Evolutionary conservation across 1,139 yeast species (phyloP).

Genomic region (Geotrichum siamense): DNA sequence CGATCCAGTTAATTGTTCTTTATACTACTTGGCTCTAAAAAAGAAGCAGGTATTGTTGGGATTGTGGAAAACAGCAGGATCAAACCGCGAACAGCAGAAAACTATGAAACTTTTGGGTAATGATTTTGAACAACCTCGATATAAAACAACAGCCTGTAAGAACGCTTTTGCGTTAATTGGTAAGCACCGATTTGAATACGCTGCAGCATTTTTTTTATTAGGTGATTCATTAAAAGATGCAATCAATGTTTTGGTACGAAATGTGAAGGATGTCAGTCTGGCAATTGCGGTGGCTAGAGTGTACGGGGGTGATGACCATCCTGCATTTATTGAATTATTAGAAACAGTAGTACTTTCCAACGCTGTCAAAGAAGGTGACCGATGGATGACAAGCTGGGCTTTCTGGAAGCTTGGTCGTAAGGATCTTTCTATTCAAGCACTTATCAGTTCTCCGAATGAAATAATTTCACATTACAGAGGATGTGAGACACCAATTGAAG

Average conservation of each 20-base stretch:
- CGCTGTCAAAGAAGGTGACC: slow-evolving; percentile 57
- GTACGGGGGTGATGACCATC: slow-evolving; percentile 51
- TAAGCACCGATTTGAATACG: slow-evolving; percentile 77
- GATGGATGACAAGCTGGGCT: slow-evolving; percentile 81
- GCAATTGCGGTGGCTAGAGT: slow-evolving; percentile 79
- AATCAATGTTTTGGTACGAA: slow-evolving; percentile 60
- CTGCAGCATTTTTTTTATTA: slow-evolving; percentile 84
- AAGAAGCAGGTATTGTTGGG: slow-evolving; percentile 73
- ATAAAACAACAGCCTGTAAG: slow-evolving; percentile 84
- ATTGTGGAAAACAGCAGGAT: slow-evolving; percentile 71
- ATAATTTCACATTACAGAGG: slow-evolving; percentile 12
- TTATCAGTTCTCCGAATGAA: slow-evolving; percentile 18
- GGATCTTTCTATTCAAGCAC: slow-evolving; percentile 23
- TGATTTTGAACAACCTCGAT: slow-evolving; percentile 65
- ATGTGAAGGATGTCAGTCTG: slow-evolving; percentile 58
- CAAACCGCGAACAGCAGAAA: slow-evolving; percentile 75
- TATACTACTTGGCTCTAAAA: slow-evolving; percentile 68
- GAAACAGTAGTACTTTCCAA: slow-evolving; percentile 48
- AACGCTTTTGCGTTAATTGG: slow-evolving; percentile 89
- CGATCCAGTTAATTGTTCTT: slow-evolving; percentile 69
- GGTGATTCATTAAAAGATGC: slow-evolving; percentile 73
- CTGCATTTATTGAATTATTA: slow-evolving; percentile 46
- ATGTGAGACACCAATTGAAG: slow-evolving; percentile 17
- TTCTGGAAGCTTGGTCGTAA: slow-evolving; percentile 50
- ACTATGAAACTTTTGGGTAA: slow-evolving; percentile 69